These are phyloP conservation scores for Penicillium turbatum DNA, from an alignment of 495 filamentous ascomycete genomes.

Conservation along the genomic window DNA sequence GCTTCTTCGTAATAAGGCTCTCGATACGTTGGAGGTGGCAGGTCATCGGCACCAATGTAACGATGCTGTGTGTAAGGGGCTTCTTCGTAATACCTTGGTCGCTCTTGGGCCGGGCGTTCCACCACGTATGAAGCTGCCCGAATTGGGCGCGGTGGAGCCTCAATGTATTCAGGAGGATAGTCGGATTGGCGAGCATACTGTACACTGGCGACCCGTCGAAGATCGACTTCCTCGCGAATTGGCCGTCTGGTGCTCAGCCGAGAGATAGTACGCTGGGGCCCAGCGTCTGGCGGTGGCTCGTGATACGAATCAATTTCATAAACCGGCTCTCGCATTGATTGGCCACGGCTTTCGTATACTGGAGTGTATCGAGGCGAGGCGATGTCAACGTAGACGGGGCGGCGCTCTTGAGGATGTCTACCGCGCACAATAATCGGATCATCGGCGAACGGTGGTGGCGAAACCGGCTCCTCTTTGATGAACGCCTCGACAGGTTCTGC, in stretches of 20 bases:
- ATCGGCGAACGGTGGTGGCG: conserved; percentile 67
- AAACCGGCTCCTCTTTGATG: conserved; percentile 85
- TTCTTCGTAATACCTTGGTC: conserved; percentile 56
- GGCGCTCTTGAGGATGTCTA: conserved; percentile 46
- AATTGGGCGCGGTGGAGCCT: conserved; percentile 42
- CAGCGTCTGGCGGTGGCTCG: conserved; percentile 37
- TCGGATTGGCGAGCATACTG: conserved; percentile 49
- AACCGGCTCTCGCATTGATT: conserved; percentile 24
- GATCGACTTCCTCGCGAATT: conserved; percentile 52
- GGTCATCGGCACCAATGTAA: conserved; percentile 51
- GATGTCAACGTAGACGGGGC: conserved; percentile 47
- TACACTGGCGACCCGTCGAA: conserved; percentile 57
- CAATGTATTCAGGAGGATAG: conserved; percentile 44
- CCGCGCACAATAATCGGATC: conserved; percentile 38
- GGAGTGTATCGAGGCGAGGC: conserved; percentile 44
- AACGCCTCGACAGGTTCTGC: conserved; percentile 46
- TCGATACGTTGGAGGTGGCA: conserved; percentile 50
- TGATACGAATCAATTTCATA: conserved; percentile 37
- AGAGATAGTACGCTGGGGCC: conserved; percentile 37
- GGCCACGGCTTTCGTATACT: conserved; percentile 35
- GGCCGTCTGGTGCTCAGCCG: conserved; percentile 37
- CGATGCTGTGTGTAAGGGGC: conserved; percentile 38
- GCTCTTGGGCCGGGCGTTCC: conserved; percentile 48
- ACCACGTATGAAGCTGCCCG: conserved; percentile 60
- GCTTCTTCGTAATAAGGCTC: conserved; percentile 45